These are phyloP conservation scores for Gracilaria domingensis DNA, from an alignment of 23 red algal species.

Conservation along the genomic window DNA sequence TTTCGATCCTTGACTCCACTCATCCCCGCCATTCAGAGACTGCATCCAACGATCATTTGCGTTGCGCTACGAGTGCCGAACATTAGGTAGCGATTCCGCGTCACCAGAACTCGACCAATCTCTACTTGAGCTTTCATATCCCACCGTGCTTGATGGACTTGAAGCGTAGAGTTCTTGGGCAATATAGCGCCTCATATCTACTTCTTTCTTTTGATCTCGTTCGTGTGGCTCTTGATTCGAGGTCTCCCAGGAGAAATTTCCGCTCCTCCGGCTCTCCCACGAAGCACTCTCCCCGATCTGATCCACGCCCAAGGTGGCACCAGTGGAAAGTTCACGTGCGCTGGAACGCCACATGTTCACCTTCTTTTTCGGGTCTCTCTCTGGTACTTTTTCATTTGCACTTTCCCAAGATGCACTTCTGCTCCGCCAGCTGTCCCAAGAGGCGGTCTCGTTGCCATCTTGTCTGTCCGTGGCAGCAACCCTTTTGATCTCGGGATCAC, in stretches of 20 bases:
- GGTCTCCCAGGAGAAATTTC: constrained; percentile 30
- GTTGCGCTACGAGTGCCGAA: constrained; percentile 39
- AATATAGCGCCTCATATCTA: constrained; percentile 78
- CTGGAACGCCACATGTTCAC: constrained; percentile 83
- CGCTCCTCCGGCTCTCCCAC: constrained; percentile 53
- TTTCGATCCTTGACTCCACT: not conserved
- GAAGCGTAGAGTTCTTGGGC: constrained; percentile 53
- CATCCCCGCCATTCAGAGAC: constrained; percentile 5
- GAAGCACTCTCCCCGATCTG: not conserved
- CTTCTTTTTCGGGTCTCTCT: constrained; percentile 72
- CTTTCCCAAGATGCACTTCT: constrained; percentile 31
- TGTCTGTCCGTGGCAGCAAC: not conserved
- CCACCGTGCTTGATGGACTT: not conserved
- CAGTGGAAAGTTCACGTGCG: constrained; percentile 43
- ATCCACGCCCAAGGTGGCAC: not conserved
- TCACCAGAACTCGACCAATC: not conserved
- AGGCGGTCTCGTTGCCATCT: not conserved
- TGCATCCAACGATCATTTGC: constrained; percentile 48
- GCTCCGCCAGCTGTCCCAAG: constrained; percentile 54
- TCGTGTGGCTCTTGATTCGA: not conserved
- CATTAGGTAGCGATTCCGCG: not conserved
- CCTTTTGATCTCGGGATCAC: not conserved
- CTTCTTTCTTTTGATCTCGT: constrained; percentile 75
- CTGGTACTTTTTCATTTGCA: not conserved
- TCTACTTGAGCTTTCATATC: not conserved